Base-by-base conservation (phyloP, 2,329 filamentous ascomycete genomes). In the Lachnellula hyalina region DNA sequence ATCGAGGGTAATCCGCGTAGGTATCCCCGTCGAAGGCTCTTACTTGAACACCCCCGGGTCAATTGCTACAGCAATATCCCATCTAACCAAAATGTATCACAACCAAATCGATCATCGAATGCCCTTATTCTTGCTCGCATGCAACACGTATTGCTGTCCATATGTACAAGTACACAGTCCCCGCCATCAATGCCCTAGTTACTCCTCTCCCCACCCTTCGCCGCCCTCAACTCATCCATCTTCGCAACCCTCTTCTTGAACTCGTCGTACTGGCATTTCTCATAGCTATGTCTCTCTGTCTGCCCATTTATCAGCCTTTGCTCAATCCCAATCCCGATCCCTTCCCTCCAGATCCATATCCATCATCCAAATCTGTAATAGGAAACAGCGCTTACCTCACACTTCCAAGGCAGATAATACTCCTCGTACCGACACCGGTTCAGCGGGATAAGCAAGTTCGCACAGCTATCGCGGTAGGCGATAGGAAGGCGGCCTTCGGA, bases 231-330 rank as follows among this genome's bases (percentile, higher is more conserved):
- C 79, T 99, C 92, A 68, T 97, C 85, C 94, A 99, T 99, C 85
- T 96, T 97, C 70, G 88, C 90, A 62, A 99, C 94, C 56, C 94
- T 86, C 82, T 93, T 90, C 85, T 96, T 96, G 81, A 99, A 99
- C 73, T 97, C 94, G 62, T 89, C 89, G 75, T 99, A 99, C 71
- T 99, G 94, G 83, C 94, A 99, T 75, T 97, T 97, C 73, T 99
- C 94, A 80, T 99, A 99, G 70, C 86, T 87, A 77, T 99, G 94
- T 78, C 94, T 82, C 80, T 99, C 94, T 73, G 91, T 85, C 94
- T 97, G 70, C 56, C 15, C 17, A 47, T 36, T 15, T 25, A 47
- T 65, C 51, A 65, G 61, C 58, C 28, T 47, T n/a, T 25, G 17
- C 42, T 41, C 21, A 19, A 12, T 47, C 23, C 35, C 36, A 19